phyloP scores from a whole-genome alignment of 306 rosid genomes.

The Vigna mungo region DNA sequence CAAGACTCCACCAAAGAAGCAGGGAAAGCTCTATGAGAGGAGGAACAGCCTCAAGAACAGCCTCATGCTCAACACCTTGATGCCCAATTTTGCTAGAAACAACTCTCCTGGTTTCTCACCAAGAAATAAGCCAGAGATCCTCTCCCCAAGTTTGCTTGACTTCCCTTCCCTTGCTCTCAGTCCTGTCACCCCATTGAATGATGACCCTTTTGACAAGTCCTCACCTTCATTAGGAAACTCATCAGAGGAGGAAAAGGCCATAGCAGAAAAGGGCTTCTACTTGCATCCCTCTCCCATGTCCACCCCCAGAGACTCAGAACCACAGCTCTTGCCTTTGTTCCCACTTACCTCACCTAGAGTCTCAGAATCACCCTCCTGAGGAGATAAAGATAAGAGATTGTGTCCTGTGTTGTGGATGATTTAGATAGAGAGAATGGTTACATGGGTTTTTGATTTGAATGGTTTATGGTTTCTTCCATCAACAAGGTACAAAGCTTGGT shows the following conservation, averaged over 20 bases:
- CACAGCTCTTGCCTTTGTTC: conserved; percentile 81
- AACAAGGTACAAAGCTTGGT: conserved; percentile 54
- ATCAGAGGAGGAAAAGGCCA: conserved; percentile 87
- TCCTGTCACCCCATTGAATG: conserved; percentile 88
- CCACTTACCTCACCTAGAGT: conserved; percentile 87
- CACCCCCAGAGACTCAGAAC: conserved; percentile 73
- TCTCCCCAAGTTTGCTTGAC: conserved; percentile 86
- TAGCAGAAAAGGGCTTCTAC: conserved; percentile 90
- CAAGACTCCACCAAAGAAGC: conserved; percentile 67
- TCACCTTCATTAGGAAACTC: conserved; percentile 89
- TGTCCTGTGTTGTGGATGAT: conserved; percentile 40
- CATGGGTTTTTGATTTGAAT: conserved; percentile 42
- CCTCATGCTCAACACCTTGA: conserved; percentile 79
- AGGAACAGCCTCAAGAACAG: conserved; percentile 77
- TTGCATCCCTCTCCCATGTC: conserved; percentile 78
- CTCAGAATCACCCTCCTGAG: conserved; percentile 71
- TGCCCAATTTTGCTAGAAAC: conserved; percentile 65
- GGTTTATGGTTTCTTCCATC: conserved; percentile 38
- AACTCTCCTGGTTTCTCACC: conserved; percentile 60
- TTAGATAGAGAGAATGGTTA: conserved; percentile 38
- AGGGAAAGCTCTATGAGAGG: conserved; percentile 87
- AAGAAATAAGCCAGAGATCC: conserved; percentile 65
- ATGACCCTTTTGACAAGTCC: conserved; percentile 77
- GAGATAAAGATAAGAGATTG: not conserved
- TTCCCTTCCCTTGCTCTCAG: conserved; percentile 90